Percentiles rank a stretch among this genome's conserved stretches.
phyloP scores from a whole-genome alignment of 371 early-diverging fungal genomes.

The Mucor sp. region DNA sequence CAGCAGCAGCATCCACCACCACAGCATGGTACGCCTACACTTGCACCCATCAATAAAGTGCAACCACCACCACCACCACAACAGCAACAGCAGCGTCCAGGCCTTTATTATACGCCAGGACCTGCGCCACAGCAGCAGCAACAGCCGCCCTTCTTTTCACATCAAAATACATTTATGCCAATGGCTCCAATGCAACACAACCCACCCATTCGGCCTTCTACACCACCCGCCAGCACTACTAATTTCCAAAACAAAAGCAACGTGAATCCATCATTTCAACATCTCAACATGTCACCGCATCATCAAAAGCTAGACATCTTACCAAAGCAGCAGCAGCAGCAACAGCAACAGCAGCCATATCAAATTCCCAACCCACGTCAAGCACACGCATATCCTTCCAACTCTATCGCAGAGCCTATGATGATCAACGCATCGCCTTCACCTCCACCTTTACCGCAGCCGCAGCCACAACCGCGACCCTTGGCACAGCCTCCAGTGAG shows the following conservation, averaged over 20 bases:
- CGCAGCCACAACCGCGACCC: not conserved
- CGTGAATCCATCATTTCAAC: not conserved
- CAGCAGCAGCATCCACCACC: not conserved
- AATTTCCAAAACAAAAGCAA: not conserved
- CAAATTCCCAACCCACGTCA: not conserved
- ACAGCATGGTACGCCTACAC: not conserved
- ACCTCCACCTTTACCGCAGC: conserved; percentile 1
- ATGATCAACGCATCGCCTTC: not conserved
- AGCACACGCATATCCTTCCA: not conserved
- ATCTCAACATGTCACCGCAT: not conserved
- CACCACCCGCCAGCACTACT: not conserved
- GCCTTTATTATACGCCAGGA: not conserved
- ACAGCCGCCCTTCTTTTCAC: not conserved
- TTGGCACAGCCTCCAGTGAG: not conserved
- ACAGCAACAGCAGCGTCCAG: not conserved
- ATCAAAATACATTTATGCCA: not conserved
- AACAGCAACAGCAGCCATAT: too few relatives aligned
- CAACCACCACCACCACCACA: not conserved
- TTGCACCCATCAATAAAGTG: not conserved
- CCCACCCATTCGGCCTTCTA: not conserved
- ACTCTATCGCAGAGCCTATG: not conserved
- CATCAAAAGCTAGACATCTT: not conserved
- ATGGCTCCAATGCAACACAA: not conserved
- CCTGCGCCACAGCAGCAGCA: not conserved
- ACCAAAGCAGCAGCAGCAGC: too few relatives aligned